Percentiles rank a stretch among this genome's conserved stretches.
These are phyloP conservation scores for Colletotrichum magnum DNA, from an alignment of 2,329 filamentous ascomycete species.

Conservation along the genomic window DNA sequence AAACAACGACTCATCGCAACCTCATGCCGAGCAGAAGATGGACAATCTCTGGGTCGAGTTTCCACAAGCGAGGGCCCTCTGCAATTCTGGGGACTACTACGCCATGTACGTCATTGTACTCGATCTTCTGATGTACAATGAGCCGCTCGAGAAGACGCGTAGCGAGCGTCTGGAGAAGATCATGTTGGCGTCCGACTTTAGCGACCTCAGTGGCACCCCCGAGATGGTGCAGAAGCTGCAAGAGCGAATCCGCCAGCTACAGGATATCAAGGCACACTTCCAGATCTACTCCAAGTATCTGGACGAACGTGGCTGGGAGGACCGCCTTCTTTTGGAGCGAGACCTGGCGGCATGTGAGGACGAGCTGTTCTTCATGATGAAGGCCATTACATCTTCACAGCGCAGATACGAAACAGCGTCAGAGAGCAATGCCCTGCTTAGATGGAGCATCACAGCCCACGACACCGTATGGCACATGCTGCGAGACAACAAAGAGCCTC, in stretches of 20 bases:
- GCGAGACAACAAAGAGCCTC: slow-evolving; percentile 85
- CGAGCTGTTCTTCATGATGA: slow-evolving; percentile 99
- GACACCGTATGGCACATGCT: slow-evolving; percentile 99
- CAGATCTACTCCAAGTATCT: slow-evolving; percentile 90
- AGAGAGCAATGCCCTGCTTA: slow-evolving; percentile 83
- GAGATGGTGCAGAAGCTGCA: slow-evolving; percentile 94
- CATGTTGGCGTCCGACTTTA: slow-evolving; percentile 98
- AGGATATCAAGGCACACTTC: slow-evolving; percentile 97
- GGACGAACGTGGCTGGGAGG: slow-evolving; percentile 92
- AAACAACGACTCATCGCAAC: slow-evolving; percentile 63
- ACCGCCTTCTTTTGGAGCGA: slow-evolving; percentile 88
- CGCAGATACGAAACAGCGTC: slow-evolving; percentile 82
- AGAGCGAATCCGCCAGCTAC: slow-evolving; percentile 91
- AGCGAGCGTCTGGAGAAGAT: slow-evolving; percentile 97
- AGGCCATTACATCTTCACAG: slow-evolving; percentile 97
- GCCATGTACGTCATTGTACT: slow-evolving; percentile 98
- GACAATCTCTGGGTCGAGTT: slow-evolving; percentile 98
- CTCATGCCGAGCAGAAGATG: slow-evolving; percentile 82
- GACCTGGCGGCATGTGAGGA: slow-evolving; percentile 93
- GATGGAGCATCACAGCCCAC: slow-evolving; percentile 93
- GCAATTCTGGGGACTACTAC: slow-evolving; percentile 97
- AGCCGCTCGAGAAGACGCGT: slow-evolving; percentile 96
- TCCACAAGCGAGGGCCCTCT: slow-evolving; percentile 92
- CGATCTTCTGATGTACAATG: slow-evolving; percentile 94
- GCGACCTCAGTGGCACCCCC: slow-evolving; percentile 92